Base-by-base conservation (phyloP, 768 basidiomycete species). In the Auriculariales sp. region DNA sequence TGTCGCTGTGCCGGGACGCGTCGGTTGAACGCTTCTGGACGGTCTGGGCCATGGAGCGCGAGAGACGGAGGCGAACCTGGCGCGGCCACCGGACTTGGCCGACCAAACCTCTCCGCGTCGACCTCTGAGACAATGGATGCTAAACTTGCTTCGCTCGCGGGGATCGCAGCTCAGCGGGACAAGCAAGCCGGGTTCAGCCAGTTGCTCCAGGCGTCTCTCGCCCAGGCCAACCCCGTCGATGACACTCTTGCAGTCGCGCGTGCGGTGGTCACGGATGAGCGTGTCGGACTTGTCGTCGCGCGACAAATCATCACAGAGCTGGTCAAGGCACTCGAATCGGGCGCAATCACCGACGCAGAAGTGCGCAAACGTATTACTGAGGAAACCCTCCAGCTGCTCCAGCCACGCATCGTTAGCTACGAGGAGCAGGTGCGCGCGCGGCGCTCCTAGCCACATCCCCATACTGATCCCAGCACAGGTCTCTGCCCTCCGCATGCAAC, bases 371-470 rank as follows among this genome's bases (percentile, higher is more conserved):
- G 72, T 49, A 73, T 93, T 34, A 78, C 95, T 6, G 72, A 88
- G 61, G 79, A 82, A 34, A 81, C 84, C 0, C 71, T 95, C 29
- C 66, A 70, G 17, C 72, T 77, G 28, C 68, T 86, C 32, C 81
- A 89, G 61, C 78, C 84, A 17, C 73, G 87, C 50, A 75, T 91
- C 56, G 89, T 88, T 54, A 91, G 83, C 62, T 94, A 88, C 58
- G 94, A 99, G 62, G 92, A 97, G 65, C 92, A 95, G 74, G 95
- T 91, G 58, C 56, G 77, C 57, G 10, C 48, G 33, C n/a, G n/a
- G n/a, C n/a, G n/a, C n/a, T n/a, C 27, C 35, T 17, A 29, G 46
- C 24, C 25, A 51, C 27, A 32, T 29, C 29, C 28, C 22, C 27
- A 36, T 14, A 31, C 30, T 22, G 29, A 17, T 36, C 9, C 17